A percentile compares a stretch with the other conserved stretches of the same genome.
Evolutionary conservation across 192 early-diverging fungal species (phyloP).

Genomic region (Rhizophagus sp.): DNA sequence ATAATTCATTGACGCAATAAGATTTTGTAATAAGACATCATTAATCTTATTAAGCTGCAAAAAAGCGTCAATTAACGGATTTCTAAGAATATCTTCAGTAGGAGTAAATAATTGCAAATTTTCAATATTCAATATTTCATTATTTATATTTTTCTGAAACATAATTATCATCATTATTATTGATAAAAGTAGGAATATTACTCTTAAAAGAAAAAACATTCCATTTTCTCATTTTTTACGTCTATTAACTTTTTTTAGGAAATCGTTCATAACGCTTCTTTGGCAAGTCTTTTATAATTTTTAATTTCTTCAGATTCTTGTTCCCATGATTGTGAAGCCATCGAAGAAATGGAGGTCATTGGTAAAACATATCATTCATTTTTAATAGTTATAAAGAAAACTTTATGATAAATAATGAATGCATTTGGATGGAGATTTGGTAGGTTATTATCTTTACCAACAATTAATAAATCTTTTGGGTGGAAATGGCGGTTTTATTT

Average conservation of each 20-base stretch:
- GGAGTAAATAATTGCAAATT: no score
- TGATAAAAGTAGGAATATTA: not conserved
- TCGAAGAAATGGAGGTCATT: constrained; percentile 14
- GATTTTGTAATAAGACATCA: not conserved
- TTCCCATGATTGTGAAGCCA: constrained; percentile 11
- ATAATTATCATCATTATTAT: not conserved
- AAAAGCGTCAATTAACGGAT: not conserved
- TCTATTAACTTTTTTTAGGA: not conserved
- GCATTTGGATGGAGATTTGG: not conserved
- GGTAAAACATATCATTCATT: not conserved
- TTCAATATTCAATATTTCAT: not conserved
- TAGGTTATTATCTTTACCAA: not conserved
- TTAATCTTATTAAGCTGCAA: no score
- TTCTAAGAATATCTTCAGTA: not conserved
- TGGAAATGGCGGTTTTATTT: not conserved
- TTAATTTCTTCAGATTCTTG: not conserved
- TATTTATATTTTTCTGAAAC: not conserved
- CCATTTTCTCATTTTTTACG: not conserved
- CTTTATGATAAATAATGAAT: not conserved
- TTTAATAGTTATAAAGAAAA: not conserved
- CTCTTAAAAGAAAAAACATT: not conserved
- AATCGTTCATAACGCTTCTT: not conserved
- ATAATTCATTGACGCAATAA: not conserved
- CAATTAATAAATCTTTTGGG: constrained; percentile 12
- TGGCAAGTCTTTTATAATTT: not conserved